These are phyloP conservation scores for Periconia digitata DNA, from an alignment of 2,329 filamentous ascomycete genomes.

Conservation along the genomic window DNA sequence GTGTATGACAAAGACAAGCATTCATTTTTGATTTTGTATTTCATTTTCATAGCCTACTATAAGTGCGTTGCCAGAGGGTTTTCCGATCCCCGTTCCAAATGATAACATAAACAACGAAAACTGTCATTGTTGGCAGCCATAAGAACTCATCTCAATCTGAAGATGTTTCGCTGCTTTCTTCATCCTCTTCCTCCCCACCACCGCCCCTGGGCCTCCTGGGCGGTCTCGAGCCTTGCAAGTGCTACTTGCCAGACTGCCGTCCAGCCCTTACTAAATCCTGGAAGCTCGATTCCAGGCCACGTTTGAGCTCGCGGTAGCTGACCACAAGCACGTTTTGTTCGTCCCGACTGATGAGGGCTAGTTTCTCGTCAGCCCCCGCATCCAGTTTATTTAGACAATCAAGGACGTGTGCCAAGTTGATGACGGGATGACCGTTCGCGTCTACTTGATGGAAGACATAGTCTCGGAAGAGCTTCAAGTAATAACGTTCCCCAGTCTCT, in stretches of 20 bases:
- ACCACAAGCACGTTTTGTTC: constrained; percentile 87
- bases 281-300: constrained; percentile 63
- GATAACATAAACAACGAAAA: background rate
- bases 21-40: background rate
- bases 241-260: constrained; percentile 31
- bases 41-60: constrained; percentile 2
- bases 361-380: constrained; percentile 81
- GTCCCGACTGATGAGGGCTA: constrained; percentile 84
- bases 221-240: constrained; percentile 5
- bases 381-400: constrained; percentile 89
- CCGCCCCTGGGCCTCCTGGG: background rate
- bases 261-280: constrained; percentile 53
- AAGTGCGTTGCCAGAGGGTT: background rate
- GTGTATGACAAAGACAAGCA: too few species aligned
- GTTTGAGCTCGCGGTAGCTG: constrained; percentile 84
- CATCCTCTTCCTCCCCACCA: background rate
- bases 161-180: background rate
- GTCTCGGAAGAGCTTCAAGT: constrained; percentile 92
- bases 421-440: constrained; percentile 74
- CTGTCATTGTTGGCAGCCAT: background rate
- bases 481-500: constrained; percentile 89
- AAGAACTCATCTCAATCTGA: background rate
- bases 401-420: constrained; percentile 87
- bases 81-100: background rate
- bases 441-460: constrained; percentile 98